Base-by-base conservation (phyloP, 1,284 basidiomycete species). In the Cystobasidiaceae sp. region DNA sequence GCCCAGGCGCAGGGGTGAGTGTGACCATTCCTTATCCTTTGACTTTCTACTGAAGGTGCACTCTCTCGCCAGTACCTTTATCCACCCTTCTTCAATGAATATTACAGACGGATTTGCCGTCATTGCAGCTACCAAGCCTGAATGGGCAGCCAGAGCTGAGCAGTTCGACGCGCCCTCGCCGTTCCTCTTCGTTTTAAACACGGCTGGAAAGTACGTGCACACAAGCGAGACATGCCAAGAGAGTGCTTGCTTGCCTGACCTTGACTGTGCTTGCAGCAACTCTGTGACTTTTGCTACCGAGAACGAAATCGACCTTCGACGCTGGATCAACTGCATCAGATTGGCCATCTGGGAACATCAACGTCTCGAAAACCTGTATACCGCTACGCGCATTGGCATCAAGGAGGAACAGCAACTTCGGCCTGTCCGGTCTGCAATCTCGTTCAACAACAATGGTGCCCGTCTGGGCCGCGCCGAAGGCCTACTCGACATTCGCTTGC, bases 361-460 rank as follows among this genome's bases (percentile, higher is more conserved):
- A 0, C 85, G 93, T 27, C 82, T 97, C 23, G 93, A 97, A 77
- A 94, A 97, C 78, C 92, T 98, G 66, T 98, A 98, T 77, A 97
- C 94, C 0, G 93, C 93, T 1, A 90, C 97, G 78, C 80, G 97
- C 48, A 84, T 93, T 69, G 83, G 90, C 54, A 87, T 89, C 2
- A 65, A 84, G 93, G 70, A 83, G 90, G 57, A 87, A 89, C 19
- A 68, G 68, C 17, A 70, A 67, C 39, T 69, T 61, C 4, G 54
- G 60, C 44, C 67, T 57, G 25, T 37, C 41, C 37, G 69, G 66
- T 5, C 59, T 13, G 71, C 67, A 13, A 66, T 70, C 2, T 52
- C 25, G 11, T 11, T 41, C 25, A n/a, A 39, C 13, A n/a, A 23
- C 34, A 37, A 23, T 49, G 45, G 55, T 17, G 50, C 39, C 32